Percentiles rank a stretch among this genome's conserved stretches.
Evolutionary conservation across 805 yeast genomes (phyloP).

Genomic region (Pichia cabralensis): DNA sequence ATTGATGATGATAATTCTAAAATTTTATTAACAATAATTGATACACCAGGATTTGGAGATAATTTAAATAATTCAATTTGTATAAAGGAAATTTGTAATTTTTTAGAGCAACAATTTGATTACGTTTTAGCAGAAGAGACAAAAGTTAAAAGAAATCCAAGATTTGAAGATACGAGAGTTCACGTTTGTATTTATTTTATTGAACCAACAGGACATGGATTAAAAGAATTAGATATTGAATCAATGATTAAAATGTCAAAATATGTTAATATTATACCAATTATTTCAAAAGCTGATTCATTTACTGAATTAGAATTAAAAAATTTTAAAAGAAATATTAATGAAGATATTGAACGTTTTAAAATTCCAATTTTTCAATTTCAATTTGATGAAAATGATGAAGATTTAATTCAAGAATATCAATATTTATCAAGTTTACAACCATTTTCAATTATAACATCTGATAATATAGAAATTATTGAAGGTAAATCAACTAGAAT

Average conservation of each 20-base stretch:
- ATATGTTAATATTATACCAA: slow-evolving; percentile 65
- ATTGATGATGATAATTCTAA: slow-evolving; percentile 51
- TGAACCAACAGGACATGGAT: slow-evolving; percentile 69
- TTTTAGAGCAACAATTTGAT: slow-evolving; percentile 69
- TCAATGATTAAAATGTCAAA: slow-evolving; percentile 63
- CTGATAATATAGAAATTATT: slow-evolving; percentile 46
- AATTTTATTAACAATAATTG: slow-evolving; percentile 43
- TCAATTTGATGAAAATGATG: slow-evolving; percentile 52
- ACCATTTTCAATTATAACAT: slow-evolving; percentile 66
- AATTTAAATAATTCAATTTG: slow-evolving; percentile 54
- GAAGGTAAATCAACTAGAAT: slow-evolving; percentile 44
- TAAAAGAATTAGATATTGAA: slow-evolving; percentile 62
- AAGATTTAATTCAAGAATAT: slow-evolving; percentile 61
- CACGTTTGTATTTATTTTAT: slow-evolving; percentile 66
- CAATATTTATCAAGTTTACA: slow-evolving; percentile 50
- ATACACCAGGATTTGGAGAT: slow-evolving; percentile 56
- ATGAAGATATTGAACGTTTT: slow-evolving; percentile 52
- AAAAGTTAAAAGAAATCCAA: slow-evolving; percentile 75
- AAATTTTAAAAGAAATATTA: slow-evolving; percentile 49
- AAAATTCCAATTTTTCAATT: slow-evolving; percentile 71
- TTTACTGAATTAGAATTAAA: slow-evolving; percentile 52
- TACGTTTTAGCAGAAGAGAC: slow-evolving; percentile 79
- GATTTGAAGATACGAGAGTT: slow-evolving; percentile 68
- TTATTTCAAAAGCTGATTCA: slow-evolving; percentile 62
- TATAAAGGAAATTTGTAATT: slow-evolving; percentile 53